Evolutionary conservation across 768 basidiomycete genomes (phyloP).

Genomic region (Collybia sordida): DNA sequence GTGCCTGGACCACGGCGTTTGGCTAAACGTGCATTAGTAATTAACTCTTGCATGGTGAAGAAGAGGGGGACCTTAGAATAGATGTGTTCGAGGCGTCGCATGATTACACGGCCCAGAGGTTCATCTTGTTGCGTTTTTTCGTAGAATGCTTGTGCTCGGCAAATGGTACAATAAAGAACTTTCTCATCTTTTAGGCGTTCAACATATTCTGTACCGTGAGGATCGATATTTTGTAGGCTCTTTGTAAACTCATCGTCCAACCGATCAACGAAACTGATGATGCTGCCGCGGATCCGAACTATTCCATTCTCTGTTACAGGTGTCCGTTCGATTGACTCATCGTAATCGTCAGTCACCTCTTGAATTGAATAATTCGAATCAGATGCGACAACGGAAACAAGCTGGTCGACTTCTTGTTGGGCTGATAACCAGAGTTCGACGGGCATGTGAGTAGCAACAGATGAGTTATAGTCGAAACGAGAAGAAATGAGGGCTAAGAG

Average conservation of each 20-base stretch:
- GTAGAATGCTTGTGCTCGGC: conserved; percentile 89
- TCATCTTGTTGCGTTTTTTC: conserved; percentile 78
- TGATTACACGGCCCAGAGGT: conserved; percentile 82
- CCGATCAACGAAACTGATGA: conserved; percentile 95
- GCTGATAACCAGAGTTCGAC: conserved; percentile 88
- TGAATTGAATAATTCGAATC: conserved; percentile 83
- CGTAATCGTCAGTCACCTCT: conserved; percentile 86
- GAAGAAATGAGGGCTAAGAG: conserved; percentile 92
- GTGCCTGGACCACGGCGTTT: conserved; percentile 86
- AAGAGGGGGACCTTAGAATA: conserved; percentile 80
- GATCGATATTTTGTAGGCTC: conserved; percentile 96
- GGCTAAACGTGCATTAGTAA: conserved; percentile 54
- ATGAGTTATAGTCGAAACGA: conserved; percentile 95
- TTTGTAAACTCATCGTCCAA: conserved; percentile 98
- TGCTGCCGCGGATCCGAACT: conserved; percentile 89
- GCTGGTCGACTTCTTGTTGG: conserved; percentile 84
- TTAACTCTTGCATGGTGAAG: too few species aligned
- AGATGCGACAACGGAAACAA: conserved; percentile 74
- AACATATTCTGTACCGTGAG: conserved; percentile 98
- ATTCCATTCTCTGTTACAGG: conserved; percentile 71
- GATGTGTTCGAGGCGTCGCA: conserved; percentile 96
- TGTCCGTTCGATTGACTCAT: conserved; percentile 81
- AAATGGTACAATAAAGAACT: conserved; percentile 89
- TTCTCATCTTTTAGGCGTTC: conserved; percentile 97
- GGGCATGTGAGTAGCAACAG: conserved; percentile 85